phyloP scores from a whole-genome alignment of 2,329 filamentous ascomycete genomes.

The Aspergillus latus region DNA sequence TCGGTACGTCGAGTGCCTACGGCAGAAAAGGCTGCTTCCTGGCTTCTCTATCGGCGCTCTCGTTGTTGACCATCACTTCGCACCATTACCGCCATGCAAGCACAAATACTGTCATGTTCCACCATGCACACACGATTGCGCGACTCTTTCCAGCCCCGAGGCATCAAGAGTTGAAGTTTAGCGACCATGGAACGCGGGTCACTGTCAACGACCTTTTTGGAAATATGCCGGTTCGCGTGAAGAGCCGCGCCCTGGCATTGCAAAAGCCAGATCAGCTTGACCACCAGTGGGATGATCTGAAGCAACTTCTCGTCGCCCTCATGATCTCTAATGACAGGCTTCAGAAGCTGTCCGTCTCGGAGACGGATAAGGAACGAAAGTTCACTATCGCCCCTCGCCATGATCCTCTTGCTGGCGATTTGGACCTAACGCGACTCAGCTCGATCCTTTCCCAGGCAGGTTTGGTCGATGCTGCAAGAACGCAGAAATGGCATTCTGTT shows the following conservation, averaged over 20 bases:
- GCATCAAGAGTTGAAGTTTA: constrained; percentile 57
- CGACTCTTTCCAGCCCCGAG: constrained; percentile 62
- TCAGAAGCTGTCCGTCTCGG: constrained; percentile 60
- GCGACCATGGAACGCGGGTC: constrained; percentile 71
- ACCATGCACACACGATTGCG: constrained; percentile 66
- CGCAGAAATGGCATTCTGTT: constrained; percentile 66
- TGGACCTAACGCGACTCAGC: constrained; percentile 39
- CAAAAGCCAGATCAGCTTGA: constrained; percentile 54
- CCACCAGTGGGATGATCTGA: constrained; percentile 66
- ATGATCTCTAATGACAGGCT: constrained; percentile 67
- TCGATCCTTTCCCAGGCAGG: constrained; percentile 66
- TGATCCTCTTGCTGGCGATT: neutral
- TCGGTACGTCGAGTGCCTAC: constrained; percentile 52
- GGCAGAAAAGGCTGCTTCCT: constrained; percentile 74
- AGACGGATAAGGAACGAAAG: constrained; percentile 45
- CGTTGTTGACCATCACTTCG: constrained; percentile 74
- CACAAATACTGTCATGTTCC: constrained; percentile 66
- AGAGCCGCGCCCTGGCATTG: constrained; percentile 64
- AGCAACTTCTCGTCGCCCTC: constrained; percentile 59
- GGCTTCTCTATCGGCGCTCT: constrained; percentile 71
- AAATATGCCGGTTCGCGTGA: constrained; percentile 85
- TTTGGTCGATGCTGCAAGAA: constrained; percentile 56
- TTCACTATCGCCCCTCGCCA: constrained; percentile 31
- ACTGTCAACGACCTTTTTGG: constrained; percentile 81
- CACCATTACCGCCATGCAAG: constrained; percentile 53